These are phyloP conservation scores for Cyclotella sp. DNA, from an alignment of 108 stramenopile genomes.

Conservation along the genomic window DNA sequence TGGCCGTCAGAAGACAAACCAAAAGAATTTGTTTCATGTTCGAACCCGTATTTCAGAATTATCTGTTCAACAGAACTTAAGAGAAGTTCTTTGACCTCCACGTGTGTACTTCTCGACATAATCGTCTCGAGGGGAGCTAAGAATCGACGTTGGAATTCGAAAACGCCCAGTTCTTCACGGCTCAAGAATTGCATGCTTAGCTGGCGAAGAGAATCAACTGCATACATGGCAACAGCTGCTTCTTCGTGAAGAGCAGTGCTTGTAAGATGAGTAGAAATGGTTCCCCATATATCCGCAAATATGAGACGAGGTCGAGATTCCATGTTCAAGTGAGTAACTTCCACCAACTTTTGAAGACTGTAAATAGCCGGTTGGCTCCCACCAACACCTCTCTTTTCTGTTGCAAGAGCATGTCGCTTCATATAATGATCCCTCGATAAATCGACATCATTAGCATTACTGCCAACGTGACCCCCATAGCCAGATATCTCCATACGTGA, in stretches of 20 bases:
- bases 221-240: conserved; percentile 94
- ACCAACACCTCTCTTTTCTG: conserved; percentile 46
- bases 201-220: conserved; percentile 98
- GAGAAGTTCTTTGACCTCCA: conserved; percentile 91
- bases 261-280: conserved; percentile 90
- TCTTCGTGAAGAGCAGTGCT: conserved; percentile 93
- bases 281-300: conserved; percentile 95
- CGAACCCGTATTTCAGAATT: conserved; percentile 75
- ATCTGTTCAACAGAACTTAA: conserved; percentile 93
- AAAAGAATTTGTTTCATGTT: conserved; percentile 21
- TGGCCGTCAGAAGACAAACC: conserved; percentile 7
- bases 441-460: conserved; percentile 73
- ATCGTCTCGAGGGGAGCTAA: conserved; percentile 94
- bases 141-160: conserved; percentile 97
- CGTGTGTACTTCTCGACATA: conserved; percentile 71
- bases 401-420: conserved; percentile 66
- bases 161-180: conserved; percentile 92
- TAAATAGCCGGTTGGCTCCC: conserved; percentile 91
- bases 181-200: conserved; percentile 94
- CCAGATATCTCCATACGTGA: conserved; percentile 94
- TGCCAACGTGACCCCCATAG: conserved; percentile 73
- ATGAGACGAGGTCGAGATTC: conserved; percentile 91
- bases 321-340: conserved; percentile 99
- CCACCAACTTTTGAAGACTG: conserved; percentile 97
- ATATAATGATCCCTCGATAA: conserved; percentile 78